Base-by-base conservation (phyloP, 495 filamentous ascomycete species). In the Delitschia confertaspora region DNA sequence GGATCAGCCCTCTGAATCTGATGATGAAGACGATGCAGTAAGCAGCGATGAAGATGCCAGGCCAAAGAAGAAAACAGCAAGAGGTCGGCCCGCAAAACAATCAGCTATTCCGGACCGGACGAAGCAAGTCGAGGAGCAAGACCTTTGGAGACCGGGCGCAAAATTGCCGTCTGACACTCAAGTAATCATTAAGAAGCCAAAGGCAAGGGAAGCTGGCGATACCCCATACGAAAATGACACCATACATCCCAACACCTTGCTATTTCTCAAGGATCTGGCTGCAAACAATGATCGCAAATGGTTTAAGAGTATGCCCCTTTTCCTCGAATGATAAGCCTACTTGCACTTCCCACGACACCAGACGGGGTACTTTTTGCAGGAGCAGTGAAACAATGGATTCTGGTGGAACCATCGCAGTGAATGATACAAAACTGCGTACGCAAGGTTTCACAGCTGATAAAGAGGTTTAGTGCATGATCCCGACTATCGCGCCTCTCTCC, bases 231-330 rank as follows among this genome's bases (percentile, higher is more conserved):
- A 66, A 21, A 78, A 85, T 47, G 67, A 78, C 27, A 76, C 63
- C 4, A 63, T 94, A 32, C 87, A 94, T 64, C 77, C 79, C 19
- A 93, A 94, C 53, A 94, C 85, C 5, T 61, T 87, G 45, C 67
- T 79, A 2, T 94, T 94, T 58, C 65, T 94, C 47, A 61, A 67
- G 37, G 85, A 91, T 51, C 66, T 94, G 35, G 75, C 74, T 43
- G 66, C 69, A 39, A 84, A 94, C 57, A 94, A 94, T 61, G 74
- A 86, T 21, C 72, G 87, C 30, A 61, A 76, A 45, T 93, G 86
- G 86, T 66, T 93, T 38, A 88, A 88, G 69, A 65, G 81, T 87
- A 68, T 46, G 65, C 6, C 32, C 27, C 39, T 37, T 40, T 45
- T 33, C 27, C 26, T 39, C 7, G 26, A 29, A 7, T 29, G 7